Conservation (phyloP, 495 filamentous ascomycete genomes). For the Margaritispora aquatica region DNA sequence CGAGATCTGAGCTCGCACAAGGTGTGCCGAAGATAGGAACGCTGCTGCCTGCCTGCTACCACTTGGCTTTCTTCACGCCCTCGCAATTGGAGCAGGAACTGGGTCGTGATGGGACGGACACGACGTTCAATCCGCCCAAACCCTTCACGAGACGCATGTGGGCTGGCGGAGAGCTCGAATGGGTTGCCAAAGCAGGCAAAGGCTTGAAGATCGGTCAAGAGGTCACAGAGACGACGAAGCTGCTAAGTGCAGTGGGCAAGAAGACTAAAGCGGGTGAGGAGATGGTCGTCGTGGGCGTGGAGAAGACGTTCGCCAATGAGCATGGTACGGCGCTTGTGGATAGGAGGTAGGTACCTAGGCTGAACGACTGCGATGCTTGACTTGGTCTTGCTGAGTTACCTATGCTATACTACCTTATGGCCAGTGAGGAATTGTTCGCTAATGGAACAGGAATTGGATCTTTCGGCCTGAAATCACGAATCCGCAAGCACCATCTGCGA, state of each 20-base stretch:
- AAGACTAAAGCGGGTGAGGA: constrained; percentile 46
- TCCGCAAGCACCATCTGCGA: constrained; percentile 15
- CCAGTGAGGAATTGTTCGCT: too few relatives aligned
- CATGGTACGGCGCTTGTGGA: constrained; percentile 47
- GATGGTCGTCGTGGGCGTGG: constrained; percentile 60
- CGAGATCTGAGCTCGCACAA: constrained; percentile 33
- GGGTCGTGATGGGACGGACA: constrained; percentile 55
- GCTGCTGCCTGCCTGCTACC: constrained; percentile 49
- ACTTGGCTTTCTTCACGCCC: constrained; percentile 57
- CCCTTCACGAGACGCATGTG: constrained; percentile 65
- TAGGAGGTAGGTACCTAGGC: constrained; percentile 31
- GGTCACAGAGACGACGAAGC: constrained; percentile 50
- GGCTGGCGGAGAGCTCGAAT: constrained; percentile 57
- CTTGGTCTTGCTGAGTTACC: too few relatives aligned
- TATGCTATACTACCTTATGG: too few relatives aligned
- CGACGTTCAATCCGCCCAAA: constrained; percentile 47
- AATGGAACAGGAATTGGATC: constrained; percentile 47
- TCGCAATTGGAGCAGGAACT: constrained; percentile 43
- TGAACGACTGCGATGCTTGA: not conserved
- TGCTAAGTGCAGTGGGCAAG: constrained; percentile 47
- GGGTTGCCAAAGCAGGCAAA: constrained; percentile 32
- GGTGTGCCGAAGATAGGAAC: constrained; percentile 30
- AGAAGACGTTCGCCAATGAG: constrained; percentile 50
- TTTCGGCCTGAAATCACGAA: constrained; percentile 43
- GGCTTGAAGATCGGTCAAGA: constrained; percentile 44